Conservation (phyloP, 331 rosid species). For the Malus hybrid region DNA sequence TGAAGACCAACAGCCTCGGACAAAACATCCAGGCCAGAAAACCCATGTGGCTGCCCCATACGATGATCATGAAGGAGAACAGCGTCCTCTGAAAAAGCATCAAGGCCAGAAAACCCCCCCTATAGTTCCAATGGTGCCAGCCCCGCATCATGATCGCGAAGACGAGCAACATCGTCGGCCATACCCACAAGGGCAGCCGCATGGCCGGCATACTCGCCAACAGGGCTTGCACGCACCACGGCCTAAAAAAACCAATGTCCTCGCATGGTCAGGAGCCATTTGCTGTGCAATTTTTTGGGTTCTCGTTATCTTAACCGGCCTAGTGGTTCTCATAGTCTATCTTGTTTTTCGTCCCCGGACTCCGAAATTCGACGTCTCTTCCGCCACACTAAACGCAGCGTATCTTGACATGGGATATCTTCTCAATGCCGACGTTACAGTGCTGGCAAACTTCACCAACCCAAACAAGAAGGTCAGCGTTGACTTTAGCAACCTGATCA, state of each 20-base stretch:
- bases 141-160: not conserved
- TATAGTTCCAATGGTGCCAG: not conserved
- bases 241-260: conserved; percentile 22
- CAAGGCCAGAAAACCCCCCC: not conserved
- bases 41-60: not conserved
- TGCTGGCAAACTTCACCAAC: conserved; percentile 79
- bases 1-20: not conserved
- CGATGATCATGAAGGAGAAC: not conserved
- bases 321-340: conserved; percentile 71
- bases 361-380: conserved; percentile 59
- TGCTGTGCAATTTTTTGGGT: conserved; percentile 78
- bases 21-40: not conserved
- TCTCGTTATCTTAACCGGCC: conserved; percentile 63
- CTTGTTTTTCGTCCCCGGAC: conserved; percentile 72
- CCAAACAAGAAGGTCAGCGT: conserved; percentile 83
- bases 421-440: conserved; percentile 72
- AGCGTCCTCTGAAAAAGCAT: not conserved
- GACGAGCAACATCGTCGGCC: not conserved
- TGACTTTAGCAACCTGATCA: conserved; percentile 54
- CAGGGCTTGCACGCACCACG: conserved; percentile 13
- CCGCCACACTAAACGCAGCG: conserved; percentile 66
- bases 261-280: conserved; percentile 50
- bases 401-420: conserved; percentile 88
- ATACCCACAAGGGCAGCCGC: not conserved
- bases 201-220: not conserved